These are phyloP conservation scores for Lactarius pseudohatsudake DNA, from an alignment of 768 basidiomycete species.

Conservation along the genomic window DNA sequence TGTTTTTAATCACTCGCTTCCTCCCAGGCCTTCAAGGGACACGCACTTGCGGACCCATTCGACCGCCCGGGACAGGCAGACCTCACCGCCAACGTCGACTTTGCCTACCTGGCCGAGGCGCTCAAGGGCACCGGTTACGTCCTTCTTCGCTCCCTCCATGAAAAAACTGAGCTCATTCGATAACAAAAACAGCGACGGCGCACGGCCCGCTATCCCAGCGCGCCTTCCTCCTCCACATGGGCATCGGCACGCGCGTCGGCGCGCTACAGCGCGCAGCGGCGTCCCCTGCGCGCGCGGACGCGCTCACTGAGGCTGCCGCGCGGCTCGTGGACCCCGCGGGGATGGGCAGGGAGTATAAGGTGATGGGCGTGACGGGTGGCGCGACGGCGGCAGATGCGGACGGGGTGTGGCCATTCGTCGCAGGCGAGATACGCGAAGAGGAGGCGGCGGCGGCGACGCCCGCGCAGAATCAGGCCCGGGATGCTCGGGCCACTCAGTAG, in stretches of 20 bases:
- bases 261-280: slow-evolving; percentile 54
- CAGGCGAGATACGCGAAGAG: slow-evolving; percentile 8
- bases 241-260: slow-evolving; percentile 64
- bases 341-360: slow-evolving; percentile 88
- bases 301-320: slow-evolving; percentile 59
- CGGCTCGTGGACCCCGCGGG: slow-evolving; percentile 75
- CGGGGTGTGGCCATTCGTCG: slow-evolving; percentile 34
- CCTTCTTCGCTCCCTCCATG: background rate
- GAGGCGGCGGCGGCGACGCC: background rate
- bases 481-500: too few species aligned
- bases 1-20: background rate
- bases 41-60: slow-evolving; percentile 83
- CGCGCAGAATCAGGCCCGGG: too few species aligned
- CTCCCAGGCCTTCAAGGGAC: slow-evolving; percentile 82
- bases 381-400: slow-evolving; percentile 13
- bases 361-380: slow-evolving; percentile 57
- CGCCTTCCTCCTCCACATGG: slow-evolving; percentile 77
- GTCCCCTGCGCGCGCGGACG: slow-evolving; percentile 48
- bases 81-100: slow-evolving; percentile 96
- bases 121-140: slow-evolving; percentile 65
- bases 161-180: too few species aligned
- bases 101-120: slow-evolving; percentile 81
- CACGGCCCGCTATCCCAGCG: slow-evolving; percentile 78
- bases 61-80: slow-evolving; percentile 85
- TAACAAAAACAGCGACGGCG: slow-evolving; percentile 36